phyloP scores from a whole-genome alignment of 2,329 filamentous ascomycete species.

The Fusarium duplospermum region DNA sequence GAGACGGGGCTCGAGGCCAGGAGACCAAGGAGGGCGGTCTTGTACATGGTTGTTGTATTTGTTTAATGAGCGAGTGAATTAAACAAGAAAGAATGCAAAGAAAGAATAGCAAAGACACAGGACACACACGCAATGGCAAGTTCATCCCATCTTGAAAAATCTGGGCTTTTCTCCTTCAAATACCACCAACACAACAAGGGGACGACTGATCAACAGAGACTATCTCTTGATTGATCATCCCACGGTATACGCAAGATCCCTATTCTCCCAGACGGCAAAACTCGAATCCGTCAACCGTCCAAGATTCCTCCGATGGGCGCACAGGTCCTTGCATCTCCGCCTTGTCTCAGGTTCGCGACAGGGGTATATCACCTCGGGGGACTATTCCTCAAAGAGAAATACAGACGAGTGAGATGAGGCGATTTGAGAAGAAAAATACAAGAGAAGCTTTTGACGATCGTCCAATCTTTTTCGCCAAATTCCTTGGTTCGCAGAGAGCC shows the following conservation, averaged over 20 bases:
- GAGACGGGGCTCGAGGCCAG: slow-evolving; percentile 43
- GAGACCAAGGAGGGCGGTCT: slow-evolving; percentile 37
- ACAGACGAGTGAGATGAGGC: neutral
- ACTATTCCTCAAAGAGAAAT: slow-evolving; percentile 10
- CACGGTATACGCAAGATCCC: slow-evolving; percentile 7
- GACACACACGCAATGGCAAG: slow-evolving; percentile 12
- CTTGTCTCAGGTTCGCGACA: slow-evolving; percentile 39
- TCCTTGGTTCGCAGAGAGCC: neutral
- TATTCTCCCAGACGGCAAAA: slow-evolving; percentile 34
- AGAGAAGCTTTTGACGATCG: slow-evolving; percentile 7
- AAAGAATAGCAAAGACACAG: slow-evolving; percentile 14
- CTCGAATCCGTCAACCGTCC: slow-evolving; percentile 34
- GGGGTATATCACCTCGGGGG: slow-evolving; percentile 21
- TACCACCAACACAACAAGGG: slow-evolving; percentile 3
- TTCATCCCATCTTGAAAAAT: neutral
- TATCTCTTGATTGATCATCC: slow-evolving; percentile 7
- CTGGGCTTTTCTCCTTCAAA: slow-evolving; percentile 15
- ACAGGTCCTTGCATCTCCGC: slow-evolving; percentile 34
- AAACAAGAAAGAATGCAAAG: neutral
- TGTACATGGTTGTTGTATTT: slow-evolving; percentile 32
- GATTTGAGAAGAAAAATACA: slow-evolving; percentile 13
- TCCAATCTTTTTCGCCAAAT: slow-evolving; percentile 5
- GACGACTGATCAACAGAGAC: slow-evolving; percentile 5
- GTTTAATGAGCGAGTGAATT: slow-evolving; percentile 10
- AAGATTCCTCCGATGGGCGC: slow-evolving; percentile 5